phyloP scores from a whole-genome alignment of 306 rosid genomes.

The Styphnolobium japonicum region DNA sequence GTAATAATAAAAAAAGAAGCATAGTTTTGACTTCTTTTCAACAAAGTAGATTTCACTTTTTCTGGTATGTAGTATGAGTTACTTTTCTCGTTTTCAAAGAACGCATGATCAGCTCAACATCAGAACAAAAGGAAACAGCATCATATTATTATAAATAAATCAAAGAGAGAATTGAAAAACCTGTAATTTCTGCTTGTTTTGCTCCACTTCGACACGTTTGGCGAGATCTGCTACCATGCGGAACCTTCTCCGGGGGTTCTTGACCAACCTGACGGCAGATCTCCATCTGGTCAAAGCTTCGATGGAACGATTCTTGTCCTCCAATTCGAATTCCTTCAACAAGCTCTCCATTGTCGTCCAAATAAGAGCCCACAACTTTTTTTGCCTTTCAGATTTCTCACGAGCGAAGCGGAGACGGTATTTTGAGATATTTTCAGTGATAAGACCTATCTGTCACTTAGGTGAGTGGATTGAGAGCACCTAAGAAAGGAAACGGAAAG shows the following conservation, averaged over 20 bases:
- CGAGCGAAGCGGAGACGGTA: no score
- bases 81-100: neutral
- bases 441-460: no score
- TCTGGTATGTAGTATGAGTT: neutral
- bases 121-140: neutral
- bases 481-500: no score
- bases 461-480: no score
- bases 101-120: neutral
- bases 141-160: no score
- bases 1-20: no score
- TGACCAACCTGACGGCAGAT: constrained; percentile 58
- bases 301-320: constrained; percentile 37
- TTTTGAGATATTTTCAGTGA: no score
- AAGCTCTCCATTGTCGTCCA: constrained; percentile 32
- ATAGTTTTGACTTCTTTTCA: neutral
- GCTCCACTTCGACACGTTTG: constrained; percentile 49
- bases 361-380: neutral
- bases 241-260: constrained; percentile 67
- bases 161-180: constrained; percentile 20
- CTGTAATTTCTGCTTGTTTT: constrained; percentile 45
- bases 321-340: constrained; percentile 53
- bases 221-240: constrained; percentile 69
- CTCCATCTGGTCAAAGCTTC: constrained; percentile 58
- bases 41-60: neutral
- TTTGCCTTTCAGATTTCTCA: no score